Conservation (phyloP, 2,329 filamentous ascomycete species). For the Chaetothyriales sp. region DNA sequence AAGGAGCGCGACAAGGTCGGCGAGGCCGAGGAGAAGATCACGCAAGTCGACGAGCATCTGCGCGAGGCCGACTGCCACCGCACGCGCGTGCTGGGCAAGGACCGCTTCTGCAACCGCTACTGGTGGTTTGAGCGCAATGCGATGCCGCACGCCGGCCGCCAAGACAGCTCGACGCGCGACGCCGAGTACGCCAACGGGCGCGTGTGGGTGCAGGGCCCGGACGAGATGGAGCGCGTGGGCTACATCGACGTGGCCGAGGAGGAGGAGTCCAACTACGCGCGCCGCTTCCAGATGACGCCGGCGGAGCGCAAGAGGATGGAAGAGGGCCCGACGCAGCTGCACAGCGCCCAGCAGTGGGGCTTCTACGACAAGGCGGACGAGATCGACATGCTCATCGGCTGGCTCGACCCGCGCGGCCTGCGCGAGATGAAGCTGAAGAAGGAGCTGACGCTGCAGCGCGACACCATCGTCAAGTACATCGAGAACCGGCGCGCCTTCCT, state of each 20-base stretch:
- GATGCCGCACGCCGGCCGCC: slow-evolving; percentile 86
- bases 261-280: slow-evolving; percentile 60
- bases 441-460: slow-evolving; percentile 63
- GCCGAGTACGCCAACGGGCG: slow-evolving; percentile 88
- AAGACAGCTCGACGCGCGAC: slow-evolving; percentile 71
- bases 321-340: slow-evolving; percentile 69
- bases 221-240: slow-evolving; percentile 71
- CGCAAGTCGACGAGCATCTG: slow-evolving; percentile 75
- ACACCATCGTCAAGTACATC: slow-evolving; percentile 69
- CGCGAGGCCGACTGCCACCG: slow-evolving; percentile 88
- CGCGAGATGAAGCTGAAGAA: slow-evolving; percentile 82
- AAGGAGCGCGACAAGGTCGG: slow-evolving; percentile 70
- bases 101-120: slow-evolving; percentile 95
- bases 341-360: slow-evolving; percentile 71
- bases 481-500: slow-evolving; percentile 63
- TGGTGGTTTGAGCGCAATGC: slow-evolving; percentile 99
- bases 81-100: slow-evolving; percentile 77
- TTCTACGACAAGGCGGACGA: slow-evolving; percentile 73
- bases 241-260: slow-evolving; percentile 68
- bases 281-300: slow-evolving; percentile 67
- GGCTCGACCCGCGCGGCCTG: slow-evolving; percentile 75
- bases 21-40: slow-evolving; percentile 73
- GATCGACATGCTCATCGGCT: slow-evolving; percentile 65
- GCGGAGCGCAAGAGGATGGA: slow-evolving; percentile 73
- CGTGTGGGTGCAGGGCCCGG: slow-evolving; percentile 91